Percentiles rank a stretch among this genome's conserved stretches.
Evolutionary conservation across 768 basidiomycete genomes (phyloP).

Genomic region (Leucocoprinus birnbaumii): DNA sequence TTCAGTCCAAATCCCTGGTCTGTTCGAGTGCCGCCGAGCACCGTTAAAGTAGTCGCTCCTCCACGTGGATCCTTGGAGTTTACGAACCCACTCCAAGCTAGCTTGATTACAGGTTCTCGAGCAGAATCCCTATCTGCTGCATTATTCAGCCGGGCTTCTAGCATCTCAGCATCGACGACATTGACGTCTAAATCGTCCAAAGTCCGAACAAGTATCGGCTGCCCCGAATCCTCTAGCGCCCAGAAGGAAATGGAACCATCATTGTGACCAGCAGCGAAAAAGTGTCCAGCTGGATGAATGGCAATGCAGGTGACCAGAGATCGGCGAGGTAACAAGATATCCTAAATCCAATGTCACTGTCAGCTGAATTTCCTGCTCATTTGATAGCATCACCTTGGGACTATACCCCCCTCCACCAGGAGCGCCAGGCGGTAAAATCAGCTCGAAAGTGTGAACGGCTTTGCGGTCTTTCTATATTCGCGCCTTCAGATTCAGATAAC

Average conservation of each 20-base stretch:
- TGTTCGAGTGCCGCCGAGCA: constrained; percentile 72
- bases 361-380: neutral
- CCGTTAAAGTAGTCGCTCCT: constrained; percentile 68
- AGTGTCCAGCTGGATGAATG: constrained; percentile 71
- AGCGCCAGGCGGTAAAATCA: constrained; percentile 74
- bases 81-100: constrained; percentile 79
- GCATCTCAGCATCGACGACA: constrained; percentile 41
- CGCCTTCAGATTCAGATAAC: neutral
- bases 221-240: constrained; percentile 75
- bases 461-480: constrained; percentile 40
- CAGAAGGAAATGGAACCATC: constrained; percentile 87
- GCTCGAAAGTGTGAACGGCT: constrained; percentile 62
- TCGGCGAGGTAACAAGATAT: constrained; percentile 67
- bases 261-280: constrained; percentile 77
- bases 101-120: constrained; percentile 82
- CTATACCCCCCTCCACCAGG: constrained; percentile 72
- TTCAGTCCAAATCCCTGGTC: constrained; percentile 60
- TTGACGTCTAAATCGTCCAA: constrained; percentile 54
- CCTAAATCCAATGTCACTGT: constrained; percentile 30
- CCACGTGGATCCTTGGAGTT: constrained; percentile 63
- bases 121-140: constrained; percentile 11
- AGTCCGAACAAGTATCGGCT: constrained; percentile 73
- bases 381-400: constrained; percentile 16
- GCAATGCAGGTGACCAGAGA: constrained; percentile 69
- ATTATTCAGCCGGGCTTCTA: constrained; percentile 39